These are phyloP conservation scores for Adansonia grandidieri DNA, from an alignment of 441 rosid genomes.

Conservation along the genomic window DNA sequence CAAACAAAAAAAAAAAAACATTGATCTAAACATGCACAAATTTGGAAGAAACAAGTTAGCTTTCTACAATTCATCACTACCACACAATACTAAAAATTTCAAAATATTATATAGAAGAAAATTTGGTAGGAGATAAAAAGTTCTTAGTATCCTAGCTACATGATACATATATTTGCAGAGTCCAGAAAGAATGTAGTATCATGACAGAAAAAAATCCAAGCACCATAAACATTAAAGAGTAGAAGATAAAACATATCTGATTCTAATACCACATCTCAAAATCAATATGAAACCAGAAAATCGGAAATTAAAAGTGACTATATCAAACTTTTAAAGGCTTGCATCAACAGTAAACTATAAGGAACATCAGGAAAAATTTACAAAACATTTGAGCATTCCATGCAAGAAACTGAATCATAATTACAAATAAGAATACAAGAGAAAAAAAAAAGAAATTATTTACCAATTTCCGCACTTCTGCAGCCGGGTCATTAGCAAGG, in stretches of 20 bases:
- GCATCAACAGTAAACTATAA: neutral
- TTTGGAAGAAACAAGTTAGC: neutral
- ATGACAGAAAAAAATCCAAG: conserved; percentile 1
- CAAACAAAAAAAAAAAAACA: neutral
- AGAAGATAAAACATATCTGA: neutral
- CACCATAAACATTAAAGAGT: conserved; percentile 13
- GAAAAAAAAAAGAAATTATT: conserved; percentile 27
- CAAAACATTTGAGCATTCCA: neutral
- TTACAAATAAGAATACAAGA: conserved; percentile 11
- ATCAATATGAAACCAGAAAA: neutral
- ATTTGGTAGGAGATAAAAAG: neutral
- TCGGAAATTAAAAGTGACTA: neutral
- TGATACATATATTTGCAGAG: neutral
- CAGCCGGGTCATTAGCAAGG: conserved; percentile 78
- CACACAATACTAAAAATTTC: neutral
- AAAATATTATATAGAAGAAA: neutral
- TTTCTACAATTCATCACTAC: conserved; percentile 10
- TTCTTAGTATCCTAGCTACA: neutral
- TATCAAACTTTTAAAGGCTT: neutral
- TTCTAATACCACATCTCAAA: conserved; percentile 17
- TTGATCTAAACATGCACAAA: conserved; percentile 2
- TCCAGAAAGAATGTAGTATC: conserved; percentile 4
- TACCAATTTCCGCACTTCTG: conserved; percentile 95
- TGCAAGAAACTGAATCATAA: neutral
- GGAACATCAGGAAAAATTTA: conserved; percentile 6